A percentile compares a stretch with the other conserved stretches of the same genome.
phyloP scores from a whole-genome alignment of 1,139 yeast species.

The Pichia inconspicua region DNA sequence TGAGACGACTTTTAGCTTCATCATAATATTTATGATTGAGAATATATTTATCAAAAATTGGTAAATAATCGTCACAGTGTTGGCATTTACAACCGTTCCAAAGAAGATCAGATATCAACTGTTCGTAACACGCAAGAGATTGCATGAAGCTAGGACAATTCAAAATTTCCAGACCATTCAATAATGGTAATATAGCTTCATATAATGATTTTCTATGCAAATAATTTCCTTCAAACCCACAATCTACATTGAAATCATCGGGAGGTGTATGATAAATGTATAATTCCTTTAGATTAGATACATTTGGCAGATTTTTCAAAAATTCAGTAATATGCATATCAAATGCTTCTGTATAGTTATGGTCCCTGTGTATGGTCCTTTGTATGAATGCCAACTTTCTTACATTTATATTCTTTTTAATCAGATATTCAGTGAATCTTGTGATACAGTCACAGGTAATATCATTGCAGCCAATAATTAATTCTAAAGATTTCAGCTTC shows the following conservation, averaged over 20 bases:
- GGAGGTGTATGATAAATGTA: conserved; percentile 49
- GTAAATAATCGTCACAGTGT: conserved; percentile 43
- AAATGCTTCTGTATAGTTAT: conserved; percentile 47
- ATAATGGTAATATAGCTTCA: conserved; percentile 39
- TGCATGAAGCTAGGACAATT: conserved; percentile 53
- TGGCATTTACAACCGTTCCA: conserved; percentile 73
- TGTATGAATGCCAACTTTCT: conserved; percentile 41
- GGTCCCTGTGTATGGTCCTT: conserved; percentile 37
- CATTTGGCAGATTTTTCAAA: conserved; percentile 32
- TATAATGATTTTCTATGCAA: conserved; percentile 47
- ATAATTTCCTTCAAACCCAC: conserved; percentile 69
- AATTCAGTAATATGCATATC: conserved; percentile 44
- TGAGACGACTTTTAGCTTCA: conserved; percentile 36
- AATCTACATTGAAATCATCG: conserved; percentile 37
- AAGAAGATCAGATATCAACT: conserved; percentile 54
- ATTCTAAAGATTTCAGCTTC: conserved; percentile 30
- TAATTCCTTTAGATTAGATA: conserved; percentile 30
- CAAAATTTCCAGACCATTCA: conserved; percentile 36
- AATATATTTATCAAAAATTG: conserved; percentile 47
- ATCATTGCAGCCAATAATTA: conserved; percentile 40
- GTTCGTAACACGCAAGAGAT: conserved; percentile 59
- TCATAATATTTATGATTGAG: conserved; percentile 57
- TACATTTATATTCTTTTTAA: conserved; percentile 23
- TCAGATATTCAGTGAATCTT: conserved; percentile 30
- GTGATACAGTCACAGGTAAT: conserved; percentile 39